These are phyloP conservation scores for Auriscalpium microsporum DNA, from an alignment of 768 basidiomycete species.

Conservation along the genomic window DNA sequence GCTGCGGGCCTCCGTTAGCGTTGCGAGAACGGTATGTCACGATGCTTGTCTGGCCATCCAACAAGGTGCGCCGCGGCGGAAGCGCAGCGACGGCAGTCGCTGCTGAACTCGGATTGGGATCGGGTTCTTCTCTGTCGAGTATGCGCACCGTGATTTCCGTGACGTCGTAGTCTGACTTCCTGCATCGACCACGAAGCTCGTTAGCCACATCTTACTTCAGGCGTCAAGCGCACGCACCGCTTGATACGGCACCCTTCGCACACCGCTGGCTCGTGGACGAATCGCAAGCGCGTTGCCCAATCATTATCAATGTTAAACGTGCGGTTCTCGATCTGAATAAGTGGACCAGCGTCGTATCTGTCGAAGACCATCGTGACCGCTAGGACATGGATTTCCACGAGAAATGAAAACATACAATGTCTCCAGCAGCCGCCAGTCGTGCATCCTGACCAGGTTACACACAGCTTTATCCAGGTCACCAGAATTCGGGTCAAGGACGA, in stretches of 20 bases:
- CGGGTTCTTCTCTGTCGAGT: slow-evolving; percentile 25
- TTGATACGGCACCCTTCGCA: slow-evolving; percentile 14
- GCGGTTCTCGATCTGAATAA: slow-evolving; percentile 8
- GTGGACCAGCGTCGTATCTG: slow-evolving; percentile 12
- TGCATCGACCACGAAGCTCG: slow-evolving; percentile 14
- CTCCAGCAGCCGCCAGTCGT: slow-evolving; percentile 58
- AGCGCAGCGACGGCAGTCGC: slow-evolving; percentile 16
- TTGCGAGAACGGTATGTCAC: slow-evolving; percentile 31
- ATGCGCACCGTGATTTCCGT: slow-evolving; percentile 57
- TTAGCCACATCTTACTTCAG: too few species aligned
- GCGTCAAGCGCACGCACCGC: slow-evolving; percentile 8
- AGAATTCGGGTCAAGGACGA: slow-evolving; percentile 60
- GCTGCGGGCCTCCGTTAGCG: slow-evolving; percentile 25
- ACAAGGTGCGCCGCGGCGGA: neutral
- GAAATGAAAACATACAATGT: slow-evolving; percentile 38
- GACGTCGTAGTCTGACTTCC: slow-evolving; percentile 48
- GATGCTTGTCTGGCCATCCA: slow-evolving; percentile 14
- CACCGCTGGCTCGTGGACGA: slow-evolving; percentile 19
- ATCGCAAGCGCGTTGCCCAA: slow-evolving; percentile 14
- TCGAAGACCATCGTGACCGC: neutral
- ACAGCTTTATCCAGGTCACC: slow-evolving; percentile 51
- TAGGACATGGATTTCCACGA: neutral
- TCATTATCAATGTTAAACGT: slow-evolving; percentile 1
- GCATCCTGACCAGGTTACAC: slow-evolving; percentile 41
- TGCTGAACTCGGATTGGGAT: slow-evolving; percentile 21